Base-by-base conservation (phyloP, 1,284 basidiomycete species). In the Rugosomyces carneus region DNA sequence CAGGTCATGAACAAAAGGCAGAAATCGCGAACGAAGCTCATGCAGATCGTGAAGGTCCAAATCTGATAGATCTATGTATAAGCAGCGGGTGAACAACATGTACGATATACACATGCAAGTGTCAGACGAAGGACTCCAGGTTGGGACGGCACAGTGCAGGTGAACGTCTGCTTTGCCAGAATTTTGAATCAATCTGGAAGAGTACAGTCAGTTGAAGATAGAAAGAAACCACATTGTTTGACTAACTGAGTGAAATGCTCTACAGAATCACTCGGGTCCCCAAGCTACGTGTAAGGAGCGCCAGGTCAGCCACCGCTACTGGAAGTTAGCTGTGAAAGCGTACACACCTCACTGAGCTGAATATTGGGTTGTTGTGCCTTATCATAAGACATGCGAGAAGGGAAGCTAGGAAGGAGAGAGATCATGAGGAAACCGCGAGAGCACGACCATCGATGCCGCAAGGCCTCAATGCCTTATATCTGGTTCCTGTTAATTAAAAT, bases 1-100 rank as follows among this genome's bases (percentile, higher is more conserved):
- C 31, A 85, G 66, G 50, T 78, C 72, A 56, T 85, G 83, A 32
- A 85, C 72, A 61, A 84, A 80, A 23, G 75, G 53, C n/a, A 86
- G 68, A 34, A 77, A 76, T 39, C 79, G 75, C 35, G 79, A 72
- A 34, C 78, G 71, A 53, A 86, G 61, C 57, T 85, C 73, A 54
- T 82, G 67, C 55, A 87, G 68, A 68, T 88, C 75, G 62, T 87
- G 69, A 44, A 88, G 68, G 60, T 84, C 81, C 51, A 75, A 60
- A 57, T 72, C 82, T 84, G 26, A 10, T 42, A 13, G 32, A 21
- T 19, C 38, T 18, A 36, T 18, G 26, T 42, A 35, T 24, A 40
- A 39, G 45, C 7, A 35, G 6, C 37, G 16, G 13, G 10, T 20
- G 5, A 38, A 2, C 11, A 9, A 39, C 23, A 20, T 41, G 37